Conservation (phyloP, 2,329 filamentous ascomycete species). For the Hypoxylon sp. region DNA sequence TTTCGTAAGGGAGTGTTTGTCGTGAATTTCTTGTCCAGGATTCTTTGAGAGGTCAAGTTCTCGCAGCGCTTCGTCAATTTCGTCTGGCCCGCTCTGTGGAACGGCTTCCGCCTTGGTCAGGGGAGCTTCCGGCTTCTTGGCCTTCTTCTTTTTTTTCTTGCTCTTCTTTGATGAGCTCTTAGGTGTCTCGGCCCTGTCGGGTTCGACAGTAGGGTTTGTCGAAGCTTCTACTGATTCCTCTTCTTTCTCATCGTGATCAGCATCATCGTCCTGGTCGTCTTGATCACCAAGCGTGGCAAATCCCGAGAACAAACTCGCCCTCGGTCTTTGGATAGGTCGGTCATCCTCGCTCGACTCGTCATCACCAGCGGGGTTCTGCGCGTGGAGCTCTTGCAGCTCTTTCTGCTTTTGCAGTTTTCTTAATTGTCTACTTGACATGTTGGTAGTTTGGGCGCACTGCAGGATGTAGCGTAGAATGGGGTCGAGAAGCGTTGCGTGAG, state of each 20-base stretch:
- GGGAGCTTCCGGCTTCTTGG: constrained; percentile 50
- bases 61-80: constrained; percentile 69
- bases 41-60: constrained; percentile 51
- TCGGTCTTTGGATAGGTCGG: constrained; percentile 57
- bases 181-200: constrained; percentile 34
- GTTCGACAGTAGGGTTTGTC: constrained; percentile 33
- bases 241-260: constrained; percentile 49
- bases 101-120: constrained; percentile 36
- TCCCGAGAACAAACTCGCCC: constrained; percentile 64
- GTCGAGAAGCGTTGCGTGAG: neutral
- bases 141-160: constrained; percentile 59
- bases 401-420: constrained; percentile 64
- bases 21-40: constrained; percentile 26
- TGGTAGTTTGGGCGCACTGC: constrained; percentile 6
- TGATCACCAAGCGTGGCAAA: constrained; percentile 67
- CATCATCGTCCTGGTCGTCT: constrained; percentile 58
- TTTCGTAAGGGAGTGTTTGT: constrained; percentile 27
- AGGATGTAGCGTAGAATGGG: neutral
- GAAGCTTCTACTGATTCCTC: constrained; percentile 51
- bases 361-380: constrained; percentile 57
- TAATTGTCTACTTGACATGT: constrained; percentile 55
- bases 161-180: constrained; percentile 56
- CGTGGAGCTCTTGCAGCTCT: constrained; percentile 59
- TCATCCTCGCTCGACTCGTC: constrained; percentile 57
- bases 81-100: constrained; percentile 59